Base-by-base conservation (phyloP, 2,329 filamentous ascomycete genomes). In the Xylaria multiplex region DNA sequence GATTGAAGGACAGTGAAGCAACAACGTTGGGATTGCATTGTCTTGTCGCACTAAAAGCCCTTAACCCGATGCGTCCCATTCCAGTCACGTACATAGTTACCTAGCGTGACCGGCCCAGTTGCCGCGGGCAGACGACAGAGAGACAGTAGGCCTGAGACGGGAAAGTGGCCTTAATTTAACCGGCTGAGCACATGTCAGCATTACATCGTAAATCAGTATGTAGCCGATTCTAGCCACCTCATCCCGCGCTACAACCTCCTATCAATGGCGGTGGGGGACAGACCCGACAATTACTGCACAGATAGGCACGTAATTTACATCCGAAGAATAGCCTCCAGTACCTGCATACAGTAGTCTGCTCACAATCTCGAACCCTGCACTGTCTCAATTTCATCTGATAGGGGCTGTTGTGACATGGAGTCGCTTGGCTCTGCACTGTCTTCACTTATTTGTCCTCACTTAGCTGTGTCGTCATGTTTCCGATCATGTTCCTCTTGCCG, bases 311-410 rank as follows among this genome's bases (percentile, higher is more conserved):
- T 14, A 7, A 3, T 30, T 27, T 30, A 27, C 35, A 42, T 13
- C 64, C 64, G 64, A 62, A 52, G 64, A 66, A 66, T 66, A 62
- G 64, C 64, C 64, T 59, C 59, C 14, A 52, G 32, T 46, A 14
- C 16, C 32, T 55, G 46, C 49, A 42, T 53, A 45, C 22, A 42
- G 16, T 37, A 46, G 14, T 37, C 42, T 11, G 27, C n/a, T 59
- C 35, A 42, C 57, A 59, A 42, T 27, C 49, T 32, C 43, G 22
- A 56, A 48, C n/a, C 27, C 19, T 24, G 35, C 48, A 32, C 27
- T 24, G 14, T 14, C n/a, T 50, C 32, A 27, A 50, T 19, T 35
- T 50, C n/a, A 40, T 40, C 9, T 40, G 14, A 40, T 40, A 40
- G 37, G 37, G 11, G 37, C 32, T 35, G 9, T 35, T 35, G 32